Evolutionary conservation across 805 yeast species (phyloP).

Genomic region (Pichia insulana): DNA sequence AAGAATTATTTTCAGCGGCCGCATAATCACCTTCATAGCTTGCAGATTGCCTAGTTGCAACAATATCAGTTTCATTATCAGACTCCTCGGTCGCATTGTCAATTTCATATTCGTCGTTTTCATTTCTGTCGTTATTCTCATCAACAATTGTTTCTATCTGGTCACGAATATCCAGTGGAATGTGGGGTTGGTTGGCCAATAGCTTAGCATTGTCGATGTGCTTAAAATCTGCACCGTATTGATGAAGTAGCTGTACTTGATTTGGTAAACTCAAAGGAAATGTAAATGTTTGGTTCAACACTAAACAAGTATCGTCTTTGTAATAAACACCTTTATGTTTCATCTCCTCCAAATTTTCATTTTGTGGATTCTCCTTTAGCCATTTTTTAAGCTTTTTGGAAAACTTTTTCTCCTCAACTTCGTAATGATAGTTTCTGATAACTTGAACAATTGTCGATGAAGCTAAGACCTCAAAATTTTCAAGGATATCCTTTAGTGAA

Average conservation of each 20-base stretch:
- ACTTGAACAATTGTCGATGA: constrained; percentile 63
- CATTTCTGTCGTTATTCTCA: constrained; percentile 21
- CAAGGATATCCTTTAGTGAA: constrained; percentile 44
- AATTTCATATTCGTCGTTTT: constrained; percentile 20
- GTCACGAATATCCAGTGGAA: constrained; percentile 65
- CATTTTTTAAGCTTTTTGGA: constrained; percentile 42
- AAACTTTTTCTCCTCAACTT: constrained; percentile 67
- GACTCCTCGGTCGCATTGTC: constrained; percentile 17
- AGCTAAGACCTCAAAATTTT: constrained; percentile 48
- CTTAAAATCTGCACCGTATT: constrained; percentile 71
- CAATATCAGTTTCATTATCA: neutral
- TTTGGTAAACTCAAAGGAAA: constrained; percentile 63
- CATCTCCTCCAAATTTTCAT: constrained; percentile 8
- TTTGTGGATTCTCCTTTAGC: constrained; percentile 26
- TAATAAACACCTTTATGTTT: constrained; percentile 16
- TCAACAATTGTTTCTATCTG: constrained; percentile 61
- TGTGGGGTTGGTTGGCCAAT: constrained; percentile 55
- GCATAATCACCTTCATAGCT: too few species aligned
- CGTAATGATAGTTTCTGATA: constrained; percentile 73
- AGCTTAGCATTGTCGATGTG: constrained; percentile 49
- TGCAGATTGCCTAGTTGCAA: too few species aligned
- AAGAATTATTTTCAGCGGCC: too few species aligned
- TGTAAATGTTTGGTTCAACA: constrained; percentile 39
- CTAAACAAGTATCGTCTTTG: constrained; percentile 25
- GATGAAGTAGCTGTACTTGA: constrained; percentile 58